phyloP scores from a whole-genome alignment of 176 grass and related monocot genomes.

The Rhynchospora pubera region DNA sequence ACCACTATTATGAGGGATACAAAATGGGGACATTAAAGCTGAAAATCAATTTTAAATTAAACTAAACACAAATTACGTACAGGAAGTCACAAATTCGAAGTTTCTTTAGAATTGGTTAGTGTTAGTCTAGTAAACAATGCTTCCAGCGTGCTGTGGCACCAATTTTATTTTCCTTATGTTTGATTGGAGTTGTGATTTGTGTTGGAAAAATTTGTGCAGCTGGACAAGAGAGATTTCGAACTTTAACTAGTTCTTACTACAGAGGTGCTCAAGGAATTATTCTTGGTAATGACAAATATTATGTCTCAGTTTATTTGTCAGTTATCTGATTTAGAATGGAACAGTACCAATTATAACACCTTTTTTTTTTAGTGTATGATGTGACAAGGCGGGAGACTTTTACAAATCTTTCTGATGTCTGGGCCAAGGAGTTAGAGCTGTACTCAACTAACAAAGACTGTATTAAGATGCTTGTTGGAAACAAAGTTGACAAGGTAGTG shows the following conservation, averaged over 20 bases:
- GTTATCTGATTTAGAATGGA: background rate
- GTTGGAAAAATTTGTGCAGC: constrained; percentile 44
- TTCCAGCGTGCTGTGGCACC: background rate
- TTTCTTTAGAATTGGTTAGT: too few relatives aligned
- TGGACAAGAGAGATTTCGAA: constrained; percentile 94
- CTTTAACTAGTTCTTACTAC: constrained; percentile 94
- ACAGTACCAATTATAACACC: background rate
- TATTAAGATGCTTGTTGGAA: constrained; percentile 91
- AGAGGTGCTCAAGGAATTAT: constrained; percentile 95
- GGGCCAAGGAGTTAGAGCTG: constrained; percentile 86
- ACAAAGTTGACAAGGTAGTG: constrained; percentile 94
- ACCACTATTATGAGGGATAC: background rate
- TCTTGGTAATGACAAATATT: constrained; percentile 49
- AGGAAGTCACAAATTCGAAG: background rate
- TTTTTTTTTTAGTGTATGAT: constrained; percentile 81
- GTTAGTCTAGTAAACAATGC: background rate
- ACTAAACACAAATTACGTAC: background rate
- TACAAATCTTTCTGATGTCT: constrained; percentile 85
- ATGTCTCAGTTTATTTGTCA: background rate
- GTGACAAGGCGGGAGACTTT: constrained; percentile 86
- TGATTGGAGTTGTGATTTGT: background rate
- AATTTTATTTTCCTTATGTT: background rate
- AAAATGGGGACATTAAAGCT: background rate
- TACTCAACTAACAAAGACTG: constrained; percentile 78
- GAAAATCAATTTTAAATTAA: background rate